Evolutionary conservation across 345 rosid species (phyloP).

Genomic region (Acer negundo): DNA sequence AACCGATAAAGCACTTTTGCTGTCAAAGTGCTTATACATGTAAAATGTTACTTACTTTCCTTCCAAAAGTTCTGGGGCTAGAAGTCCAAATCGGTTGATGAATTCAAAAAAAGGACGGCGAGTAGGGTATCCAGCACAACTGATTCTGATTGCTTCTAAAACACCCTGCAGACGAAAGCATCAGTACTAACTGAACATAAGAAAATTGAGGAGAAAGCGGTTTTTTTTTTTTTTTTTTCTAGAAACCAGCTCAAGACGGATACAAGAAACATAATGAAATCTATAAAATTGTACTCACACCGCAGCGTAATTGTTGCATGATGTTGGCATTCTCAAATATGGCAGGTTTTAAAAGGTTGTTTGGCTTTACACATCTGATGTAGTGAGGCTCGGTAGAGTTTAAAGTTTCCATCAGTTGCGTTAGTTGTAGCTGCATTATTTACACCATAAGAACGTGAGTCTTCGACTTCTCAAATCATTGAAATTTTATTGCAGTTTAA

Average conservation of each 20-base stretch:
- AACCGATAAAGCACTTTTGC: constrained; percentile 1
- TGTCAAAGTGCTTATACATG: neutral
- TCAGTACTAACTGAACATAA: too few relatives aligned
- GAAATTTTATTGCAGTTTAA: neutral
- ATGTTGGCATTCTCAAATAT: constrained; percentile 90
- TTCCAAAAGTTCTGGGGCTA: constrained; percentile 62
- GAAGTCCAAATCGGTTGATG: constrained; percentile 88
- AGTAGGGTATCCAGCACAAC: constrained; percentile 98
- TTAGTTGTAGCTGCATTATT: constrained; percentile 86
- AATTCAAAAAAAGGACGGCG: constrained; percentile 92
- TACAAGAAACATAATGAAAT: constrained; percentile 11
- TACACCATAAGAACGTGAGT: constrained; percentile 22
- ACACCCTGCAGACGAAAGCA: constrained; percentile 66
- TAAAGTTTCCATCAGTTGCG: constrained; percentile 82
- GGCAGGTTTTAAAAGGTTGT: constrained; percentile 89
- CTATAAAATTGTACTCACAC: constrained; percentile 57
- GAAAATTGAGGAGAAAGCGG: too few relatives aligned
- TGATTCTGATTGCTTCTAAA: constrained; percentile 93
- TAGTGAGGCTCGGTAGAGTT: constrained; percentile 97
- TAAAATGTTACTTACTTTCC: constrained; percentile 64
- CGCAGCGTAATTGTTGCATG: constrained; percentile 96
- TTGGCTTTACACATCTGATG: constrained; percentile 97
- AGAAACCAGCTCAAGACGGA: constrained; percentile 15
- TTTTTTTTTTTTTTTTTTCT: neutral
- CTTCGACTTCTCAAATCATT: constrained; percentile 17